Evolutionary conservation across 257 asterid genomes (phyloP), one percentile per base, ranked within the genome.

Genomic region (Solanum habrochaites): DNA sequence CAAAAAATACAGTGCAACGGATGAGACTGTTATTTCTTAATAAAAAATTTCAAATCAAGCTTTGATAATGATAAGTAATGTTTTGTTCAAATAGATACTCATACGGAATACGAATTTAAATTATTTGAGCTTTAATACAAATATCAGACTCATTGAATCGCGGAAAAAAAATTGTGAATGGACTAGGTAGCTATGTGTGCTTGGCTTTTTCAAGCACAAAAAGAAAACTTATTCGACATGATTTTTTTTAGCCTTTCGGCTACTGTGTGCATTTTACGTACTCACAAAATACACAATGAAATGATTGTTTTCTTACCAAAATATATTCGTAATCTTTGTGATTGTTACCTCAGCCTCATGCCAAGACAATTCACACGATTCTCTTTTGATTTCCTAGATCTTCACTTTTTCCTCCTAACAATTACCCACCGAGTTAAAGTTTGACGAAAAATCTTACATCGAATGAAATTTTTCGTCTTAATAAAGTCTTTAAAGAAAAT

Each of bases 1-100:
- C 2, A 64, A 64, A 64, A 0, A 11, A 64, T 64, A 0, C 11
- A 31, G 4, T 11, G 1, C 4, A 11, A 1, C 12, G 1, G 1
- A 64, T 64, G 16, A 64, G 5, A 64, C 0, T 11, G 0, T 11
- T 64, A 11, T 5, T 64, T 37, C 1, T 37, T n/a, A n/a, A 64
- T 64, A 0, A 11, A 58, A 14, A 31, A 10, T n/a, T n/a, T n/a
- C 1, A 3, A 64, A 0, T 64, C 2, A 1, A 64, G 2, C 8
- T 25, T 1, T 5, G 29, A 4, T n/a, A 4, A 64, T n/a, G 31
- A 0, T n/a, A n/a, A 0, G 1, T 2, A 11, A 1, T 0, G 0
- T 11, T 64, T 64, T 3, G 1, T 15, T 2, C 1, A 7, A 62
- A n/a, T 62, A n/a, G 16, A 1, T 32, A 0, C 0, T 4, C 0